Base-by-base conservation (phyloP, 78 protist species). In the Dictyostelium brefeldianum region DNA sequence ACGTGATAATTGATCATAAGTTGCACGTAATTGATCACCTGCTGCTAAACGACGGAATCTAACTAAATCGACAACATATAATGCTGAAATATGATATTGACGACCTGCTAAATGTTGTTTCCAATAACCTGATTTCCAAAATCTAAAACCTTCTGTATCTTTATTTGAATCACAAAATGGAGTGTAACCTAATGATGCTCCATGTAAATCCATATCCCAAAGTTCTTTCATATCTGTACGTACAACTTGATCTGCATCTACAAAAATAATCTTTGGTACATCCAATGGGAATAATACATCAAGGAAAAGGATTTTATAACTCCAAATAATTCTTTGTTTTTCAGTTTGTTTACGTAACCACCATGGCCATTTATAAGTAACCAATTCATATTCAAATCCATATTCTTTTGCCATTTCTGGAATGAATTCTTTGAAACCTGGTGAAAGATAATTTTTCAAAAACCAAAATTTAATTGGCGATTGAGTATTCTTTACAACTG, bases 281-380 rank as follows among this genome's bases (percentile, higher is more conserved):
- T 48, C 46, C 67, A 97, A 92, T 18, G 99, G 99, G 90, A 99
- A 99, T 27, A 99, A 85, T 73, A 99, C 99, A 85, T 99, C 99
- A n/a, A 99, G 85, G 91, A 99, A 99, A 14, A 99, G 94, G 48
- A 99, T 96, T 97, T 99, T 98, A 47, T 87, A 98, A 47, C 95
- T 99, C 99, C 99, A 99, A 79, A 99, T 99, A 71, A 98, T 87
- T 29, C 99, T 96, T 82, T 96, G 97, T 91, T 98, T 99, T 71
- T 97, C 97, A 14, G 98, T 89, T 94, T 98, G 99, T 78, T 67
- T 57, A 62, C 80, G 84, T 25, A 99, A 90, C 99, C 98, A 99
- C 50, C 43, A 11, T 47, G 99, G 99, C 99, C 99, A 99, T 83
- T 97, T 81, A 97, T 99, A 99, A 25, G 96, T 96, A 22, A 99